Percentiles rank a stretch among this genome's conserved stretches.
Evolutionary conservation across 306 rosid species (phyloP).

Genomic region (Castanospermum australe): DNA sequence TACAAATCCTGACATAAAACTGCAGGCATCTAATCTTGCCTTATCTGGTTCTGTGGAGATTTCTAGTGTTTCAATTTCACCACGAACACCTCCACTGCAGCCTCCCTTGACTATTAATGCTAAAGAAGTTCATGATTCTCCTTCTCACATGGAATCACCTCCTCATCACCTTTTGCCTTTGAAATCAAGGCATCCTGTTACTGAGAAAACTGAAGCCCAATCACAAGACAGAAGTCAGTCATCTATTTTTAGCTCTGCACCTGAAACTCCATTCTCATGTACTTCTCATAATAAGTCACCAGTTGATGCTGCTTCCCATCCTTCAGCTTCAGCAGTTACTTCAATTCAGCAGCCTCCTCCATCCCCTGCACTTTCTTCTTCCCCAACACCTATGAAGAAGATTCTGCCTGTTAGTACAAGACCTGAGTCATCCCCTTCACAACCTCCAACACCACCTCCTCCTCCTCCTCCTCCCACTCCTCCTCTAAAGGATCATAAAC

Average conservation of each 20-base stretch:
- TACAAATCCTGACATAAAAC: constrained; percentile 22
- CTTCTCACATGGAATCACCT: constrained; percentile 31
- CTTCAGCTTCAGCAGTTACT: constrained; percentile 27
- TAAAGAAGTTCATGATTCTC: constrained; percentile 35
- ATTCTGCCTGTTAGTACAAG: constrained; percentile 34
- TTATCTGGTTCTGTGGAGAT: constrained; percentile 35
- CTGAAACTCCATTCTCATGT: constrained; percentile 38
- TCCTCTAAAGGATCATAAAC: constrained; percentile 34
- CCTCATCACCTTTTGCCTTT: constrained; percentile 25
- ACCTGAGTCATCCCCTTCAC: constrained; percentile 27
- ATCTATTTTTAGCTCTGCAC: constrained; percentile 27
- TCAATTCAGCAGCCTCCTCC: constrained; percentile 30
- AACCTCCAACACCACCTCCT: constrained; percentile 43
- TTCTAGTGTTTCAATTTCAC: constrained; percentile 39
- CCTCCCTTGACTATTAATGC: constrained; percentile 20
- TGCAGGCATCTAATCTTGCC: constrained; percentile 23
- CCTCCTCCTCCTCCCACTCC: constrained; percentile 47
- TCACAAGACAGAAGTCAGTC: constrained; percentile 39
- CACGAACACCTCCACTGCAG: constrained; percentile 47
- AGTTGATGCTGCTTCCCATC: constrained; percentile 14
- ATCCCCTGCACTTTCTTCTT: constrained; percentile 34
- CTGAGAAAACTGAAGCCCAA: constrained; percentile 29
- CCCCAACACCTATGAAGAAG: constrained; percentile 24
- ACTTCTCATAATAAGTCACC: constrained; percentile 19
- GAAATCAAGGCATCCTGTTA: constrained; percentile 23